A percentile compares a stretch with the other conserved stretches of the same genome.
Evolutionary conservation across 176 grass and related monocot genomes (phyloP).

Genomic region (Phoenix roebelenii): DNA sequence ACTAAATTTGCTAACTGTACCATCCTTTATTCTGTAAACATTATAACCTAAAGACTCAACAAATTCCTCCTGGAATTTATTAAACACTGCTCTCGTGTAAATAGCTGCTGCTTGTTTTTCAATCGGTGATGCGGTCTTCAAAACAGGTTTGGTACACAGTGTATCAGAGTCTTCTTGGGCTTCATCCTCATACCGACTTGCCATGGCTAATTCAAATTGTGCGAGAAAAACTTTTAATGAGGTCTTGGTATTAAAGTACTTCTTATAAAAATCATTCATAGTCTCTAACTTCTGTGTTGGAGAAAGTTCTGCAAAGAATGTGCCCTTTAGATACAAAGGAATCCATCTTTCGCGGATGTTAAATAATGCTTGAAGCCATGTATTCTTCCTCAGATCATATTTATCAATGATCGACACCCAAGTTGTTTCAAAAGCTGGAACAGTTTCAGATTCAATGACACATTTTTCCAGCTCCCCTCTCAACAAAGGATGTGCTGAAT

Average conservation of each 20-base stretch:
- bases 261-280: conserved; percentile 84
- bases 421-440: conserved; percentile 47
- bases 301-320: conserved; percentile 72
- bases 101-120: conserved; percentile 81
- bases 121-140: conserved; percentile 74
- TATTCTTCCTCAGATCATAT: conserved; percentile 77
- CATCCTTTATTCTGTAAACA: conserved; percentile 65
- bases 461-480: conserved; percentile 72
- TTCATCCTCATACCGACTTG: conserved; percentile 52
- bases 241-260: conserved; percentile 61
- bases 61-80: conserved; percentile 92
- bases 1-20: conserved; percentile 46
- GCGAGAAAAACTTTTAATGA: conserved; percentile 70
- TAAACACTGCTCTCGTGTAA: conserved; percentile 74
- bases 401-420: conserved; percentile 67
- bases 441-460: conserved; percentile 55
- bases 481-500: conserved; percentile 50
- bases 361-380: conserved; percentile 81
- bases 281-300: conserved; percentile 58
- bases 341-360: conserved; percentile 84
- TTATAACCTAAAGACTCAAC: conserved; percentile 73
- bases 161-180: conserved; percentile 48
- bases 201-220: conserved; percentile 58
- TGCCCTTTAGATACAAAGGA: conserved; percentile 61
- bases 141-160: conserved; percentile 31